Base-by-base conservation (phyloP, 495 filamentous ascomycete genomes). In the Aspergillus nanangensis region DNA sequence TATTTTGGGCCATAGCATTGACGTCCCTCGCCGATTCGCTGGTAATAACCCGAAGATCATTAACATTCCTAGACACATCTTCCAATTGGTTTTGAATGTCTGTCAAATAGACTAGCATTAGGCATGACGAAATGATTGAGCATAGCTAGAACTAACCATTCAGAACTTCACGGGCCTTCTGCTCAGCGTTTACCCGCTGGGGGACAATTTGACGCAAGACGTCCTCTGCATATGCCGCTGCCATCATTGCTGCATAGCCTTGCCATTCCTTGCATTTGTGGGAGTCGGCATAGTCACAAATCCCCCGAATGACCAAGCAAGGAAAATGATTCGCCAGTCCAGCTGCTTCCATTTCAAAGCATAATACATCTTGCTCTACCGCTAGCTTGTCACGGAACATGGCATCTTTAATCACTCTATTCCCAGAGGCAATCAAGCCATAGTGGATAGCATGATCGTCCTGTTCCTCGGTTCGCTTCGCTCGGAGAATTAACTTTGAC, bases 61-160 rank as follows among this genome's bases (percentile, higher is more conserved):
- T 5, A 19, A 39, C 13, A 5, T 39, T 5, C 14, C 22, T 39
- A 3, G 15, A 8, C 13, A 39, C 36, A 20, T 39, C 19, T 4
- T 5, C 19, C 17, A 39, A 19, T 39, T 39, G 36, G 15, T 74
- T 13, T 13, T 20, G 7, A 19, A 39, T 39, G 5, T 19, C 36
- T 39, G 17, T 5, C 17, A 20, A 39, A 39, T n/a, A 5, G 19
- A 20, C 22, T 7, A 4, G 36, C 5, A 20, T 20, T 18, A 18
- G 36, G 17, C 5, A 5, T 7, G 27, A 39, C 3, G 8, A 39
- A 39, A 9, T 39, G 13, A 31, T 39, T 19, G 17, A 7, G 17
- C 5, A 19, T 39, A 39, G 14, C 36, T 39, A 39, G 19, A 22
- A 39, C 36, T 39, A 39, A 39, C 36, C 36, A 5, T 39, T 10